Evolutionary conservation across 192 early-diverging fungal species (phyloP).

Genomic region (Paraglomus brasilianum): DNA sequence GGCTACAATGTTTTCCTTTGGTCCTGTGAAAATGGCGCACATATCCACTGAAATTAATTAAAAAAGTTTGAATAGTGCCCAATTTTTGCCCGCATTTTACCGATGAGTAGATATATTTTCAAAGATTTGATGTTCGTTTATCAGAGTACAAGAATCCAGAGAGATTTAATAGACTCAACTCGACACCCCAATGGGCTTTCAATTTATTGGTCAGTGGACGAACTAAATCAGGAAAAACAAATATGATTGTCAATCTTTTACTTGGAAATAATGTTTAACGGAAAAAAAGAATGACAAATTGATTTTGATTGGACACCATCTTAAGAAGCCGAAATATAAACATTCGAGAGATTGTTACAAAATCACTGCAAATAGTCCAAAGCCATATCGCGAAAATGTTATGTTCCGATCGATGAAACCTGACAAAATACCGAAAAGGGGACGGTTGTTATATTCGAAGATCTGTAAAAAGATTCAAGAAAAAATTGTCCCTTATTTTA

Average conservation of each 20-base stretch:
- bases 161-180: too few species aligned
- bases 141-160: too few species aligned
- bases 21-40: background rate
- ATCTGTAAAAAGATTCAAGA: conserved; percentile 10
- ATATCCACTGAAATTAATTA: conserved; percentile 3
- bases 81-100: background rate
- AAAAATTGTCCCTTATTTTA: conserved; percentile 17
- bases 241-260: too few species aligned
- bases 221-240: too few species aligned
- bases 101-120: conserved; percentile 5
- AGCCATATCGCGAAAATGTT: conserved; percentile 19
- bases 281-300: too few species aligned
- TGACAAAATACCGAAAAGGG: conserved; percentile 26
- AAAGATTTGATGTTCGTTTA: too few species aligned
- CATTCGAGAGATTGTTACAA: background rate
- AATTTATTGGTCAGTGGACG: too few species aligned
- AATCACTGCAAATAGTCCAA: conserved; percentile 24
- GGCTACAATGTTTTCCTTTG: background rate
- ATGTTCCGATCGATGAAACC: conserved; percentile 18
- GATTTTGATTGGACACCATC: too few species aligned
- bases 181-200: too few species aligned
- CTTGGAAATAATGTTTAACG: too few species aligned
- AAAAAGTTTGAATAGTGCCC: conserved; percentile 10
- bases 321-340: too few species aligned
- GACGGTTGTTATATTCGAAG: conserved; percentile 21